phyloP scores from a whole-genome alignment of 805 yeast genomes.

The Hanseniaspora nectarophila region DNA sequence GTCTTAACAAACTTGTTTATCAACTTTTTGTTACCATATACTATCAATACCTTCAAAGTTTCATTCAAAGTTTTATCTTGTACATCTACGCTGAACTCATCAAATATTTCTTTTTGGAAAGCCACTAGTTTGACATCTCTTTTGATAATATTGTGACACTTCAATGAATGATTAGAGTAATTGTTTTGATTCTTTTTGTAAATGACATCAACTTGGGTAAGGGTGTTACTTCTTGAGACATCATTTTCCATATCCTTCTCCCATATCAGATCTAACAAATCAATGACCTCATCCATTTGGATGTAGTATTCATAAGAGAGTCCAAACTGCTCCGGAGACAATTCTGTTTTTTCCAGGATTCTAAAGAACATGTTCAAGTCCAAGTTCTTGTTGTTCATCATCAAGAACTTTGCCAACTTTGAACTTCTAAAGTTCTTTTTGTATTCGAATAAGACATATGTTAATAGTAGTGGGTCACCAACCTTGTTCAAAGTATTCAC shows the following conservation, averaged over 20 bases:
- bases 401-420: constrained; percentile 51
- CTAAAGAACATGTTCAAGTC: constrained; percentile 20
- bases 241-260: constrained; percentile 18
- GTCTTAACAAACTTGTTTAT: constrained; percentile 40
- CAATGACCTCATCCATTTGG: constrained; percentile 49
- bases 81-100: constrained; percentile 33
- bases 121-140: constrained; percentile 36
- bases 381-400: constrained; percentile 27
- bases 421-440: constrained; percentile 44
- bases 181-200: constrained; percentile 21
- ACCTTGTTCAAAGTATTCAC: constrained; percentile 38
- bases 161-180: constrained; percentile 19
- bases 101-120: constrained; percentile 36
- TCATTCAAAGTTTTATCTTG: constrained; percentile 35
- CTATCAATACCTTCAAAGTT: constrained; percentile 37
- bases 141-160: constrained; percentile 24
- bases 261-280: constrained; percentile 35
- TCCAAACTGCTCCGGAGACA: constrained; percentile 29
- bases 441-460: constrained; percentile 45
- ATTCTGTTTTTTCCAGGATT: constrained; percentile 21
- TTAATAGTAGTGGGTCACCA: constrained; percentile 15
- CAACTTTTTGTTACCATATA: constrained; percentile 37
- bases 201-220: constrained; percentile 29
- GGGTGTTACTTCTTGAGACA: constrained; percentile 27
- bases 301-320: constrained; percentile 44